Evolutionary conservation across 345 rosid genomes (phyloP).

Genomic region (Conringia planisiliqua): DNA sequence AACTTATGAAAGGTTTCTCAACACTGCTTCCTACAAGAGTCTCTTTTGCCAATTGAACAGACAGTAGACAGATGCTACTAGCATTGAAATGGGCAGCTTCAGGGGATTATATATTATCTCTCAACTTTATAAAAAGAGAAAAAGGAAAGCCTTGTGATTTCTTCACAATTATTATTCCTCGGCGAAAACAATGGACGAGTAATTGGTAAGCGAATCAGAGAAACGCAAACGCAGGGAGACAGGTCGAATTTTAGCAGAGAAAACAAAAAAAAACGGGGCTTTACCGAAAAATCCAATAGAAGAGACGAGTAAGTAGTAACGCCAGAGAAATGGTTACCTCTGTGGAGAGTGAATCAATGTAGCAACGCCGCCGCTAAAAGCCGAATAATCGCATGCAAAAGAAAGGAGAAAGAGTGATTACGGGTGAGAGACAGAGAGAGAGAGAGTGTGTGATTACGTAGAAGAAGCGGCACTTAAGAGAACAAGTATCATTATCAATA

Average conservation of each 20-base stretch:
- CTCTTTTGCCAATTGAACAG: background rate
- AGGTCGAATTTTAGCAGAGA: background rate
- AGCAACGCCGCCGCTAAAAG: constrained; percentile 22
- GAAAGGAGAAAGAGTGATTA: background rate
- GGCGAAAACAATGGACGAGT: no score
- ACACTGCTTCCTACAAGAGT: background rate
- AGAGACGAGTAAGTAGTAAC: background rate
- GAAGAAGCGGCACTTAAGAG: background rate
- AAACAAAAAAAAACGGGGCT: constrained; percentile 2
- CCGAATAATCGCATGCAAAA: constrained; percentile 19
- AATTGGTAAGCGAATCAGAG: constrained; percentile 1
- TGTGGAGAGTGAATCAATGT: constrained; percentile 16
- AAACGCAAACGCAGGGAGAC: background rate
- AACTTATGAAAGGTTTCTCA: background rate
- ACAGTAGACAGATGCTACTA: background rate
- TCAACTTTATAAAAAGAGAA: no score
- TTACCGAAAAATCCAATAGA: constrained; percentile 1
- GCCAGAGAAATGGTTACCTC: constrained; percentile 21
- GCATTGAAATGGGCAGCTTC: background rate
- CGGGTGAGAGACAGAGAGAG: background rate
- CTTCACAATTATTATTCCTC: no score
- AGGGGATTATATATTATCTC: background rate
- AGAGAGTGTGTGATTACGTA: constrained; percentile 20
- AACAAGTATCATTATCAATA: background rate
- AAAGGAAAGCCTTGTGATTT: no score